Percentiles rank a stretch among this genome's conserved stretches.
Evolutionary conservation across 169 alveolate genomes (phyloP).

Genomic region (Eimeria necatrix): DNA sequence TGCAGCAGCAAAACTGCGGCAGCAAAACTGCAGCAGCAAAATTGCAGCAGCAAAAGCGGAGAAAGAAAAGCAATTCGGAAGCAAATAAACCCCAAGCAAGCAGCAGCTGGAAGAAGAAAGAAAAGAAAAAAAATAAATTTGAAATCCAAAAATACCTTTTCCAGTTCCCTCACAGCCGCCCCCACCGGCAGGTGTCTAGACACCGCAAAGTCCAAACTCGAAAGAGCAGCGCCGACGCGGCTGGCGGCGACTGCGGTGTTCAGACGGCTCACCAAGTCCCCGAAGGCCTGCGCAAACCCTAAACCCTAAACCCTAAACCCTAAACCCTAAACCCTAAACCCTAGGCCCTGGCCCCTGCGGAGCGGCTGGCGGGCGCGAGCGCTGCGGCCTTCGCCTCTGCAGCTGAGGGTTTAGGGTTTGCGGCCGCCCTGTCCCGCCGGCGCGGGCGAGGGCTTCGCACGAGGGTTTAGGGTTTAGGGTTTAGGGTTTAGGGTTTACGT

Average conservation of each 20-base stretch:
- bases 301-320: conserved; percentile 48
- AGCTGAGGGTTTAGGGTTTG: neutral
- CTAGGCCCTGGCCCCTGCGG: neutral
- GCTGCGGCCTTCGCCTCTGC: neutral
- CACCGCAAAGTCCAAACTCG: neutral
- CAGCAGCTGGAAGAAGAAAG: neutral
- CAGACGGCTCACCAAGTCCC: neutral
- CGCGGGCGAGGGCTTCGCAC: neutral
- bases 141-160: neutral
- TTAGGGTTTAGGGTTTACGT: no score
- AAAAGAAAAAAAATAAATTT: neutral
- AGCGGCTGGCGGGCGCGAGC: no score
- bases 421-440: no score
- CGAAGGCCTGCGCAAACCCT: conserved; percentile 7
- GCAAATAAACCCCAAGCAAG: neutral
- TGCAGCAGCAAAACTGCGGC: no score
- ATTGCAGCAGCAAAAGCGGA: neutral
- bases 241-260: neutral
- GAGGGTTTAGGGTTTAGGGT: neutral
- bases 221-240: neutral
- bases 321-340: neutral
- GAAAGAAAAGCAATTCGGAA: neutral
- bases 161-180: neutral
- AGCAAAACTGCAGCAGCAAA: no score
- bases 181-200: neutral